These are phyloP conservation scores for Tubosaeta sp. DNA, from an alignment of 768 basidiomycete genomes.

Conservation along the genomic window DNA sequence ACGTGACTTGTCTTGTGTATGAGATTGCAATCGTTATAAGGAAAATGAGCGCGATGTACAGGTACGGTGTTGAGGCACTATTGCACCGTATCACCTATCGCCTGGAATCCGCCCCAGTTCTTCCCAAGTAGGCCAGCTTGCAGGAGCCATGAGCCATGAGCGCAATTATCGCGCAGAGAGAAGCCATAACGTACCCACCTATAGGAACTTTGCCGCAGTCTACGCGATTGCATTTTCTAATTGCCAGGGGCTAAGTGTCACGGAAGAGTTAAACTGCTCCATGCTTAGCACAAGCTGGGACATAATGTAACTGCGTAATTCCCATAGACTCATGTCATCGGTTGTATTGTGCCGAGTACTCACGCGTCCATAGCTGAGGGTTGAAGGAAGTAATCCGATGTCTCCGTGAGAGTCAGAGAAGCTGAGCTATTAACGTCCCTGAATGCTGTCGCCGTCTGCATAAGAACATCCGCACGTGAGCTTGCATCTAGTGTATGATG, in stretches of 20 bases:
- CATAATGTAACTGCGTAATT: not conserved
- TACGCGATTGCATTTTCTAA: not conserved
- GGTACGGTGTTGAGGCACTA: not conserved
- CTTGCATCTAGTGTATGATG: not conserved
- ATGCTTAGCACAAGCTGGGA: not conserved
- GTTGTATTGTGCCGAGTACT: not conserved
- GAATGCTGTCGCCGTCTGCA: not conserved
- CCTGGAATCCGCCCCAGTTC: not conserved
- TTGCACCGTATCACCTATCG: not conserved
- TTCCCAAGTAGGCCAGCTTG: not conserved
- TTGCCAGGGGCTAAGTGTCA: not conserved
- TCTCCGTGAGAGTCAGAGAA: not conserved
- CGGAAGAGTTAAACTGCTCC: not conserved
- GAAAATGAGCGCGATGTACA: not conserved
- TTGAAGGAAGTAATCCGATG: too few species aligned
- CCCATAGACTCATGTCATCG: not conserved
- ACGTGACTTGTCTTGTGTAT: not conserved
- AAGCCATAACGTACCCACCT: not conserved
- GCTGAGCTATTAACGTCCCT: too few species aligned
- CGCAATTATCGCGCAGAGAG: not conserved
- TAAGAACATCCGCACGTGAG: too few species aligned
- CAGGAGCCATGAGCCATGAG: not conserved
- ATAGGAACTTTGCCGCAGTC: not conserved
- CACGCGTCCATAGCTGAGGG: not conserved
- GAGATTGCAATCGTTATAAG: too few species aligned